Base-by-base conservation (phyloP, 1,284 basidiomycete species). In the Meira miltonrushii region DNA sequence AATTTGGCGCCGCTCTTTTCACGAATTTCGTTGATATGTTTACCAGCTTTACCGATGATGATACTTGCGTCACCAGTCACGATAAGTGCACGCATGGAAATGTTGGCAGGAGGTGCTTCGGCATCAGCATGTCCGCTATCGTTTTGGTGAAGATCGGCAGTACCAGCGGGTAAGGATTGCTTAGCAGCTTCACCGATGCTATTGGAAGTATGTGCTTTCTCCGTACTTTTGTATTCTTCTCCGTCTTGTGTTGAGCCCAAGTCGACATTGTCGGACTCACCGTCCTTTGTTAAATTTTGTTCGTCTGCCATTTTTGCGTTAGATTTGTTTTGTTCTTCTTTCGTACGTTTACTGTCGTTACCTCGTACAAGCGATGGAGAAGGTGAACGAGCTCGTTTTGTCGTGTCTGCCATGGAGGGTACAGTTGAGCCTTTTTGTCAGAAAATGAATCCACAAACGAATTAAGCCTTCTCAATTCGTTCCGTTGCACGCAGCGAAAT, bases 21-120 rank as follows among this genome's bases (percentile, higher is more conserved):
- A 60, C 95, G 84, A 70, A 99, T 98, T 81, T 98, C 94, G 77
- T 96, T 97, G 75, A 99, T 93, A 80, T 98, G 94, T 57, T 89
- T 86, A 65, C 95, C 95, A 53, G 83, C 89, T 80, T 93, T 93
- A 43, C 95, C 95, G 75, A 99, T 99, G 82, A 99, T 98, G 80
- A 99, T 92, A 60, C 91, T 94, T 15, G 95, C 95, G 79, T 99
- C 95, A 81, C 96, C 92, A 10, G 95, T 98, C 69, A 98, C 93
- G 75, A 99, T 98, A 75, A 99, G 83, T 15, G 76, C 71, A 13
- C 75, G 69, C 70, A 78, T 77, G 37, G 75, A 68, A 49, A 78
- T 78, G n/a, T 61, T 61, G 39, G 57, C 57, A 19, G 67, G 54
- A 7, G 61, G 58, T 13, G 59, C 46, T 6, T 52, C 60, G 2